Evolutionary conservation across 176 grass and related monocot species (phyloP).

Genomic region (Juncus inflexus): DNA sequence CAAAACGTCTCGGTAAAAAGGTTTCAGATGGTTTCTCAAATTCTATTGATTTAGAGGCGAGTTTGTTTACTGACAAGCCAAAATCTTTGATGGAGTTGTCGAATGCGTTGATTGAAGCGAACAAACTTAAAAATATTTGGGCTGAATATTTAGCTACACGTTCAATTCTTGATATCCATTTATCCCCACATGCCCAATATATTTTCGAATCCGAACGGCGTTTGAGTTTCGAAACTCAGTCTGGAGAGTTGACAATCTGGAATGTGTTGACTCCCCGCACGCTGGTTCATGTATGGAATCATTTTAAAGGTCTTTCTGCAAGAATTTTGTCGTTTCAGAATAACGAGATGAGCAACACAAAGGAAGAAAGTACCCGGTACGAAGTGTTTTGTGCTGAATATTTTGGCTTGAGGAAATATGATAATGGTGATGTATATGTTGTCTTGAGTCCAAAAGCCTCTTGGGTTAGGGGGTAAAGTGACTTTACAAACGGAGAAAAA

Average conservation of each 20-base stretch:
- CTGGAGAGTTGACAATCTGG: conserved; percentile 23
- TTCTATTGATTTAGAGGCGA: conserved; percentile 39
- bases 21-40: conserved; percentile 35
- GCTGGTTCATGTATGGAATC: conserved; percentile 38
- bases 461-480: conserved; percentile 42
- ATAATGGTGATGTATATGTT: conserved; percentile 12
- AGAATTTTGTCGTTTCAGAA: conserved; percentile 22
- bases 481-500: conserved; percentile 29
- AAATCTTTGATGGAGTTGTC: conserved; percentile 31
- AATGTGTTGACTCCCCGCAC: conserved; percentile 40
- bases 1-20: conserved; percentile 33
- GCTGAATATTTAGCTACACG: conserved; percentile 37
- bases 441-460: conserved; percentile 44
- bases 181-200: conserved; percentile 22
- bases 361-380: conserved; percentile 11
- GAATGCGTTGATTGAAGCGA: conserved; percentile 33
- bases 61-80: conserved; percentile 29
- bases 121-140: conserved; percentile 36
- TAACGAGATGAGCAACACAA: conserved; percentile 14
- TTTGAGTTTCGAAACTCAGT: conserved; percentile 8
- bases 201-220: conserved; percentile 16
- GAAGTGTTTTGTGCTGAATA: conserved; percentile 50
- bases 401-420: conserved; percentile 53
- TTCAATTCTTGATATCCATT: conserved; percentile 54
- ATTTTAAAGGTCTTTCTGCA: conserved; percentile 36